Conservation (phyloP, 164 flowering plant genomes). For the Sedum album region DNA sequence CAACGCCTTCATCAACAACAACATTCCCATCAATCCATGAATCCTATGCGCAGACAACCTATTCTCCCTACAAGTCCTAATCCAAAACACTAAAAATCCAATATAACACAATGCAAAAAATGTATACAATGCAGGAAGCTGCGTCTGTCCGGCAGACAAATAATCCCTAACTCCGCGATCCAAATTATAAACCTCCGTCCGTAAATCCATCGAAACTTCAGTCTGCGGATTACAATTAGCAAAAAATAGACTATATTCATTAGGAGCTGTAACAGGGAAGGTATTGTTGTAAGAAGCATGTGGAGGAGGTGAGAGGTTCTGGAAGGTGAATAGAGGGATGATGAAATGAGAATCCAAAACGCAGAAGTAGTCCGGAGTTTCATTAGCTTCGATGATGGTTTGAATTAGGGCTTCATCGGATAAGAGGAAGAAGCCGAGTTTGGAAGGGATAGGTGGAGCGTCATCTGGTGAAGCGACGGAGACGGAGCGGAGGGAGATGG, state of each 20-base stretch:
- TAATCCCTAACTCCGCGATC: conserved; percentile 46
- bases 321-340: conserved; percentile 45
- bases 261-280: conserved; percentile 45
- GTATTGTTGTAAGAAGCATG: conserved; percentile 30
- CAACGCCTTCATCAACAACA: too few species aligned
- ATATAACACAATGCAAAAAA: conserved; percentile 38
- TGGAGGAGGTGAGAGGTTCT: conserved; percentile 42
- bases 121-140: conserved; percentile 46
- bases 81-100: conserved; percentile 51
- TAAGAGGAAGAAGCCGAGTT: conserved; percentile 72
- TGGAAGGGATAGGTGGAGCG: conserved; percentile 1
- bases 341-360: conserved; percentile 54
- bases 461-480: conserved; percentile 16
- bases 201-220: conserved; percentile 51
- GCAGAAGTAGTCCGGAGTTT: conserved; percentile 40
- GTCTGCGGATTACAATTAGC: conserved; percentile 65
- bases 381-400: conserved; percentile 47
- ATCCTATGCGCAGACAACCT: not conserved
- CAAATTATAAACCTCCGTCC: conserved; percentile 60
- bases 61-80: conserved; percentile 21
- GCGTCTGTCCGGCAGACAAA: conserved; percentile 76
- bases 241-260: conserved; percentile 75
- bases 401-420: conserved; percentile 63
- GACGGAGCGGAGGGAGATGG: conserved; percentile 43
- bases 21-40: not conserved